Conservation (phyloP, 148 eudicot species). For the Rhododendron ferrugineum region DNA sequence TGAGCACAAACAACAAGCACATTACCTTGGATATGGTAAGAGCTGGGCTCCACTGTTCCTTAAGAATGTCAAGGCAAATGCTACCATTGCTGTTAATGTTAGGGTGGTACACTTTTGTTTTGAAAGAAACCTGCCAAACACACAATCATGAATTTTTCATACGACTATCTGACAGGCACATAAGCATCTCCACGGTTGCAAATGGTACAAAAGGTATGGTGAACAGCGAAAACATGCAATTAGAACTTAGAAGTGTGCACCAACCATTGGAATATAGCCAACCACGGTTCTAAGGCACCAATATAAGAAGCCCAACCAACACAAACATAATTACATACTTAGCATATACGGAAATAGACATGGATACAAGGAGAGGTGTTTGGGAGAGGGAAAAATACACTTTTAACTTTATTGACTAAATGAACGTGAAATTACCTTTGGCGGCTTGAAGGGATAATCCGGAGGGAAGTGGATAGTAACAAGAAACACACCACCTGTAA, state of each 20-base stretch:
- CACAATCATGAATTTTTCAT: background rate
- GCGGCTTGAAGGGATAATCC: constrained; percentile 43
- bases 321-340: background rate
- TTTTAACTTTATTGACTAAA: background rate
- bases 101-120: constrained; percentile 40
- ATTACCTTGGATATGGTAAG: constrained; percentile 43
- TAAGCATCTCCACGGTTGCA: background rate
- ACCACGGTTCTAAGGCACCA: background rate
- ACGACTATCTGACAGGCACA: background rate
- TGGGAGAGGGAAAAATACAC: background rate
- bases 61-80: constrained; percentile 44
- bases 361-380: background rate
- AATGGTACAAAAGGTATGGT: background rate
- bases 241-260: background rate
- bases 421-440: constrained; percentile 24
- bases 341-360: background rate
- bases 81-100: constrained; percentile 46
- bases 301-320: background rate
- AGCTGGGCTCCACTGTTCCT: constrained; percentile 51
- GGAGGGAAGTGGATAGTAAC: constrained; percentile 44
- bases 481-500: constrained; percentile 40
- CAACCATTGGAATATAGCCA: background rate
- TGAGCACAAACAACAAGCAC: background rate
- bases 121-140: constrained; percentile 34
- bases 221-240: background rate